Conservation (phyloP, 306 rosid genomes). For the Rosa multiflora region DNA sequence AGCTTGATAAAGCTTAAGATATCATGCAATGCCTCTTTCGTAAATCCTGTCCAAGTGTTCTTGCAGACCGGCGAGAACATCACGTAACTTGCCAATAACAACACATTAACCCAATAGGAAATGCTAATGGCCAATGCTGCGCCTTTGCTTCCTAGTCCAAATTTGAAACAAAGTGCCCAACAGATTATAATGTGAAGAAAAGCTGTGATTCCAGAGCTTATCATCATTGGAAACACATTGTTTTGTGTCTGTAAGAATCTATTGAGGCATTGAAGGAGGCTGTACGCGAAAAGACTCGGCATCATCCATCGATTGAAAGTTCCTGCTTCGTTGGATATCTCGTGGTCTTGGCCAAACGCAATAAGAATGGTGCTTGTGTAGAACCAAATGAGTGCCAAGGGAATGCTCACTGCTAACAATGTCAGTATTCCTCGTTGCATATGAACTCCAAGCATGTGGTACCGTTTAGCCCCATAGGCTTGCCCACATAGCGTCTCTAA, state of each 20-base stretch:
- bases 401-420: slow-evolving; percentile 37
- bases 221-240: slow-evolving; percentile 55
- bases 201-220: slow-evolving; percentile 49
- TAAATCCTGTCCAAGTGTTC: slow-evolving; percentile 56
- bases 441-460: slow-evolving; percentile 55
- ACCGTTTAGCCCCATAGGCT: slow-evolving; percentile 56
- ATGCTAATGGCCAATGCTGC: slow-evolving; percentile 52
- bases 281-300: slow-evolving; percentile 46
- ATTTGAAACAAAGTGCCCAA: slow-evolving; percentile 44
- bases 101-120: slow-evolving; percentile 51
- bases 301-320: slow-evolving; percentile 44
- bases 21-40: slow-evolving; percentile 49
- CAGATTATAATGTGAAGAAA: slow-evolving; percentile 45
- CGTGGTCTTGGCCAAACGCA: slow-evolving; percentile 40
- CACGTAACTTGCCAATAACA: slow-evolving; percentile 39
- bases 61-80: slow-evolving; percentile 36
- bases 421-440: slow-evolving; percentile 54
- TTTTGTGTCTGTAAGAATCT: slow-evolving; percentile 60
- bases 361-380: slow-evolving; percentile 44
- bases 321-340: slow-evolving; percentile 49
- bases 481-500: slow-evolving; percentile 60
- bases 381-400: slow-evolving; percentile 42
- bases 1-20: slow-evolving; percentile 47
- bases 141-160: slow-evolving; percentile 46
- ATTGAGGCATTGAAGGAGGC: slow-evolving; percentile 50